Evolutionary conservation across 2,329 filamentous ascomycete genomes (phyloP).

Genomic region (Cercospora sp.): DNA sequence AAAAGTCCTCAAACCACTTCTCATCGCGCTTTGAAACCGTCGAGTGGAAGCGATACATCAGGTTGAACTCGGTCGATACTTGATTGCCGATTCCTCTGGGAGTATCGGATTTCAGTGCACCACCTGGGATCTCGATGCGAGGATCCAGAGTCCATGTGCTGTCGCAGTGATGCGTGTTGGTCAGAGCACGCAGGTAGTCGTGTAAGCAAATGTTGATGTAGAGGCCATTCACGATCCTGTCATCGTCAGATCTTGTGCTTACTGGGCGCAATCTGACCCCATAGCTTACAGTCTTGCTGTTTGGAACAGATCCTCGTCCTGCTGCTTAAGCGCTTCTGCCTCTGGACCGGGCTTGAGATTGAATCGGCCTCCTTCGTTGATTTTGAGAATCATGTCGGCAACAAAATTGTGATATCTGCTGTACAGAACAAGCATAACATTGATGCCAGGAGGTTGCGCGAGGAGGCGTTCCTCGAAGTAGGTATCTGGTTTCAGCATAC

Average conservation of each 20-base stretch:
- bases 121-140: constrained; percentile 53
- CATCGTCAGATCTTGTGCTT: not conserved
- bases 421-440: constrained; percentile 74
- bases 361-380: constrained; percentile 67
- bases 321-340: constrained; percentile 57
- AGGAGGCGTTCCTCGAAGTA: constrained; percentile 71
- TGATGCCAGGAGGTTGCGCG: constrained; percentile 70
- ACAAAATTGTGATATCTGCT: constrained; percentile 76
- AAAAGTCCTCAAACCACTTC: constrained; percentile 42
- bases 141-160: constrained; percentile 82
- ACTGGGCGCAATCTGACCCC: not conserved
- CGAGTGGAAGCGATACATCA: constrained; percentile 52
- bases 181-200: constrained; percentile 76
- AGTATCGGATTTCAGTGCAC: constrained; percentile 60
- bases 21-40: constrained; percentile 45
- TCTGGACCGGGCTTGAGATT: constrained; percentile 58
- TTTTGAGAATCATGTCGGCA: constrained; percentile 64
- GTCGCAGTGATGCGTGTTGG: constrained; percentile 70
- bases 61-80: constrained; percentile 52
- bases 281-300: constrained; percentile 61
- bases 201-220: constrained; percentile 77
- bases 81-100: constrained; percentile 57
- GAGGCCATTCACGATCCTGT: constrained; percentile 64
- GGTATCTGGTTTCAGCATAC: constrained; percentile 69
- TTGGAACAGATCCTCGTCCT: constrained; percentile 68